phyloP scores from a whole-genome alignment of 129 eudicot species.

The Ambrosia trifida region DNA sequence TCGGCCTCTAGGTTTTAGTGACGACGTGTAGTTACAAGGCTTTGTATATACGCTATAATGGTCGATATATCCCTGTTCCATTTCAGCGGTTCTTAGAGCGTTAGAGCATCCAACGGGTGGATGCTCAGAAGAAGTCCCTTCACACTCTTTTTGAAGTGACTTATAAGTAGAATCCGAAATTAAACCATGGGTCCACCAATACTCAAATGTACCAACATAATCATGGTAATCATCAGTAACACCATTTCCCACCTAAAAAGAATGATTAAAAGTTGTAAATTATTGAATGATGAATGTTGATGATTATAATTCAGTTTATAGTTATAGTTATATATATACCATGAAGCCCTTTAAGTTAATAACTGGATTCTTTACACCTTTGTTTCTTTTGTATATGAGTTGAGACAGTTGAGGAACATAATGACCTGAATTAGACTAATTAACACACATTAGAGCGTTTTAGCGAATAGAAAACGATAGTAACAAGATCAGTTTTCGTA shows the following conservation, averaged over 20 bases:
- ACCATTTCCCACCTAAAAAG: constrained; percentile 85
- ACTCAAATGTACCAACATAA: constrained; percentile 89
- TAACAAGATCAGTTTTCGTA: constrained; percentile 7
- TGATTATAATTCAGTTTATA: constrained; percentile 5
- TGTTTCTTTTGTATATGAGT: constrained; percentile 64
- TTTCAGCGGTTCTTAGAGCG: constrained; percentile 55
- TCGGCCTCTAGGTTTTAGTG: constrained; percentile 68
- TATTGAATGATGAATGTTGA: background rate
- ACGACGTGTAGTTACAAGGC: constrained; percentile 57
- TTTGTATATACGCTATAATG: constrained; percentile 85
- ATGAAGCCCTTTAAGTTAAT: constrained; percentile 95
- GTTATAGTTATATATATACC: constrained; percentile 50
- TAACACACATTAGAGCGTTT: constrained; percentile 13
- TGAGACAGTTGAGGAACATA: constrained; percentile 94
- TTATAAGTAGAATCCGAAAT: constrained; percentile 97
- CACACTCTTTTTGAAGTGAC: constrained; percentile 54
- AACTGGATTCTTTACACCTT: constrained; percentile 70
- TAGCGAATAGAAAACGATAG: background rate
- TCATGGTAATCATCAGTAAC: constrained; percentile 95
- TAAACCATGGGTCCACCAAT: constrained; percentile 96
- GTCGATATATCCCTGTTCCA: constrained; percentile 80
- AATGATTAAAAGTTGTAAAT: constrained; percentile 14
- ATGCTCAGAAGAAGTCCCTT: constrained; percentile 58
- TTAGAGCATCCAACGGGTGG: constrained; percentile 63
- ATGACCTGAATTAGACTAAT: constrained; percentile 66